Base-by-base conservation (phyloP, 352 stramenopile genomes). In the Globisporangium paddicum region DNA sequence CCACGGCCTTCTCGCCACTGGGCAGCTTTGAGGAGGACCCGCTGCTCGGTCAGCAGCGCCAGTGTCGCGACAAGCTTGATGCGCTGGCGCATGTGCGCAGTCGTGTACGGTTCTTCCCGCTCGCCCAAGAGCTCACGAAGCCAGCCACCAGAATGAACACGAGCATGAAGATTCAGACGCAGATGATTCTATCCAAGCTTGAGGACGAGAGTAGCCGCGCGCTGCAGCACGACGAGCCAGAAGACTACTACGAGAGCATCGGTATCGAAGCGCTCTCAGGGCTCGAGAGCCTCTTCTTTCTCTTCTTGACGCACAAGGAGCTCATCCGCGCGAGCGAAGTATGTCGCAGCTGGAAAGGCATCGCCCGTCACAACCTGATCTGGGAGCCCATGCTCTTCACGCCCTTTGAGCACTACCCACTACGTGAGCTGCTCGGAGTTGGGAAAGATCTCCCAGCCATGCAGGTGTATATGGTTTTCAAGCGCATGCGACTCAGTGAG, bases 381-480 rank as follows among this genome's bases (percentile, higher is more conserved):
- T 92, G 82, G 82, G 84, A 91, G 50, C 75, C 79, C 52, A 53
- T 79, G 47, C 69, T 93, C 1, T 32, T 86, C 18, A 88, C 82
- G 26, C 67, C 74, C 3, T 46, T 77, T 25, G 82, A 92, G 45
- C 66, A 61, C 19, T 90, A 92, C 60, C 76, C 78, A n/a, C 61
- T 92, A 46, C 82, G 82, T 0, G 40, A 59, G 19, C 62, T 93
- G 11, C 56, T 93, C 0, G 79, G 82, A 0, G 62, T 88, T 21
- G 34, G 52, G 7, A 42, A n/a, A 10, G 52, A 66, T 1, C 56
- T 92, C 7, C 79, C 84, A 25, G 82, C 82, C 8, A 87, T 90
- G 25, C 69, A 90, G 53, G 78, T 92, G 44, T 89, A 78, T 48
- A 90, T 86, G 67, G 68, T 92, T 23, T 93, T 81, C 66, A 66